phyloP scores from a whole-genome alignment of 805 yeast genomes.

The Blastobotrys americana region DNA sequence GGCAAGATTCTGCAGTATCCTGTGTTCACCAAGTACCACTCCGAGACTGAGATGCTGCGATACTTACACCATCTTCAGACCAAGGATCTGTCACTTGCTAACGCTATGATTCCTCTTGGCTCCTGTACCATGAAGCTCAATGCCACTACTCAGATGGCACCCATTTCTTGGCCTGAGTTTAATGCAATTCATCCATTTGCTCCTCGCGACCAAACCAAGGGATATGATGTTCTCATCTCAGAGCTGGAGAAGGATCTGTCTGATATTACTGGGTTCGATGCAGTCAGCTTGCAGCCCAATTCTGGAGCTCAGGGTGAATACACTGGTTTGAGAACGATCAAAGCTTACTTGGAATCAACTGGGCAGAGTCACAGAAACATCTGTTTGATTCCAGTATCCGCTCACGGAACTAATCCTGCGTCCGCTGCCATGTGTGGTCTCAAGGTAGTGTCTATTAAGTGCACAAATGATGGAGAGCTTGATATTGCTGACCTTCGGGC shows the following conservation, averaged over 20 bases:
- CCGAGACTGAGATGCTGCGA: slow-evolving; percentile 92
- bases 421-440: slow-evolving; percentile 96
- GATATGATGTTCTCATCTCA: slow-evolving; percentile 65
- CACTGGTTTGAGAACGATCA: slow-evolving; percentile 83
- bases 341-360: slow-evolving; percentile 59
- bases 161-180: slow-evolving; percentile 93
- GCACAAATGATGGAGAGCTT: slow-evolving; percentile 76
- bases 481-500: slow-evolving; percentile 67
- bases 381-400: slow-evolving; percentile 92
- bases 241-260: slow-evolving; percentile 81
- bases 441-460: slow-evolving; percentile 87
- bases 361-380: slow-evolving; percentile 73
- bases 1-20: slow-evolving; percentile 47
- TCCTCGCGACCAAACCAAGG: slow-evolving; percentile 81
- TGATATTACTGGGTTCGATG: slow-evolving; percentile 88
- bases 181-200: slow-evolving; percentile 86
- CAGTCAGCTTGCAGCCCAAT: slow-evolving; percentile 89
- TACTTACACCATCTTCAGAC: slow-evolving; percentile 78
- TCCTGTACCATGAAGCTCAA: slow-evolving; percentile 98
- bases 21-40: slow-evolving; percentile 81
- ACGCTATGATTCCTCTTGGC: slow-evolving; percentile 96
- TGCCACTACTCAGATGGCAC: slow-evolving; percentile 90
- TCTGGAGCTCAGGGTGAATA: slow-evolving; percentile 99
- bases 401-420: slow-evolving; percentile 98
- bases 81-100: slow-evolving; percentile 87